These are phyloP conservation scores for Climacium dendroides DNA, from an alignment of 225 moss, liverwort and hornwort genomes.

Conservation along the genomic window DNA sequence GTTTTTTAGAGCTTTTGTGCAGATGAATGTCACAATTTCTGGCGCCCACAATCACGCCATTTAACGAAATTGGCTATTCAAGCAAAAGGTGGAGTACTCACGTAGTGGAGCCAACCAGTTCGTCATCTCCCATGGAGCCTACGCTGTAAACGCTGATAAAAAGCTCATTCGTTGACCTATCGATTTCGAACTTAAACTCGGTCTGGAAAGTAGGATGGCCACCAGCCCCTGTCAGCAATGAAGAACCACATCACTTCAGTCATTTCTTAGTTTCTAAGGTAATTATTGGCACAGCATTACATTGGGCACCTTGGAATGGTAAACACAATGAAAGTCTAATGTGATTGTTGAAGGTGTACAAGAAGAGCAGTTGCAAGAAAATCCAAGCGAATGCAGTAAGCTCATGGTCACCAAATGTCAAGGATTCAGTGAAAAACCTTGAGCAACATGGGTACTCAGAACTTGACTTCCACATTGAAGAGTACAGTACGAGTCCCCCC, in stretches of 20 bases:
- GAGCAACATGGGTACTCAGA: not conserved
- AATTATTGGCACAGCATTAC: not conserved
- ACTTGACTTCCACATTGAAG: constrained; percentile 11
- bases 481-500: not conserved
- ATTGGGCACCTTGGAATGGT: not conserved
- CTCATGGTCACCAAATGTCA: not conserved
- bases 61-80: not conserved
- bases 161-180: constrained; percentile 13
- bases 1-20: not conserved
- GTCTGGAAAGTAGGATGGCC: constrained; percentile 1
- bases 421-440: not conserved
- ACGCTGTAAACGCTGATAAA: not conserved
- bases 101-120: constrained; percentile 5
- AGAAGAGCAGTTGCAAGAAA: not conserved
- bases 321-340: not conserved
- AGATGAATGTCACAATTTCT: not conserved
- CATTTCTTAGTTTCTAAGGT: not conserved
- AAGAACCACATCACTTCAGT: not conserved
- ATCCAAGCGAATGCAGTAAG: not conserved
- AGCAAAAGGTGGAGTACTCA: not conserved
- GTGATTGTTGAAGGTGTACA: not conserved
- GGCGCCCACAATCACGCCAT: not conserved
- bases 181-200: constrained; percentile 12
- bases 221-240: not conserved
- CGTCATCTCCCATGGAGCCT: not conserved